These are phyloP conservation scores for Parastagonospora nodorum DNA, from an alignment of 2,329 filamentous ascomycete species.

Conservation along the genomic window DNA sequence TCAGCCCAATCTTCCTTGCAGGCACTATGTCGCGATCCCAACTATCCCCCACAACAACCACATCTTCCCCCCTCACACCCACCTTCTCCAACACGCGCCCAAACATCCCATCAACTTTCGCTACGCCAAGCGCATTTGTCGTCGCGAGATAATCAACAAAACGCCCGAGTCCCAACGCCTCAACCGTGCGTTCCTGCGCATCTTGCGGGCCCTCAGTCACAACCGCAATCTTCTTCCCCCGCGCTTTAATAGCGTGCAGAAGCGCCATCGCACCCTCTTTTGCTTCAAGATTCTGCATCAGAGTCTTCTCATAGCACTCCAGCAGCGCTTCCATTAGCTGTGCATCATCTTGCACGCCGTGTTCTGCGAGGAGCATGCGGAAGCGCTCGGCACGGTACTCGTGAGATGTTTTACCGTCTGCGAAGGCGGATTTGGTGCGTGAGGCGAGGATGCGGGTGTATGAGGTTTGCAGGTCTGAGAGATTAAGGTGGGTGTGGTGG, in stretches of 20 bases:
- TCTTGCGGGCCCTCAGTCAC: conserved; percentile 57
- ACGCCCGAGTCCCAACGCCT: conserved; percentile 34
- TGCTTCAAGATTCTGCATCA: conserved; percentile 25
- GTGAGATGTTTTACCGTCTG: conserved; percentile 51
- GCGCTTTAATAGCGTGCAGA: conserved; percentile 38
- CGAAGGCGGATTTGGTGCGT: conserved; percentile 50
- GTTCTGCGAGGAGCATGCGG: not conserved
- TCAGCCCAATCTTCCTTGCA: not conserved
- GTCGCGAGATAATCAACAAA: conserved; percentile 42
- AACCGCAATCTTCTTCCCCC: conserved; percentile 49
- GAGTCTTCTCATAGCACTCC: not conserved
- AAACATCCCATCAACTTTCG: conserved; percentile 37
- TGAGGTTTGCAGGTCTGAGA: conserved; percentile 17
- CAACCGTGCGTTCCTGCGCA: conserved; percentile 52
- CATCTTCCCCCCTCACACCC: conserved; percentile 2
- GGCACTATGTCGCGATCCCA: conserved; percentile 16
- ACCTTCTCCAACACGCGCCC: not conserved
- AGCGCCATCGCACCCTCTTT: conserved; percentile 48
- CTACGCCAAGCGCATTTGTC: conserved; percentile 37
- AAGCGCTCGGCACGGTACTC: conserved; percentile 53
- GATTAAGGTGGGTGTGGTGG: not conserved
- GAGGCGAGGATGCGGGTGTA: conserved; percentile 45
- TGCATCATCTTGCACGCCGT: conserved; percentile 7
- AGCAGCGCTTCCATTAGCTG: not conserved
- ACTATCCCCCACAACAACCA: conserved; percentile 19